phyloP scores from a whole-genome alignment of 2,329 filamentous ascomycete genomes.

The Aspergillus viridinutans region DNA sequence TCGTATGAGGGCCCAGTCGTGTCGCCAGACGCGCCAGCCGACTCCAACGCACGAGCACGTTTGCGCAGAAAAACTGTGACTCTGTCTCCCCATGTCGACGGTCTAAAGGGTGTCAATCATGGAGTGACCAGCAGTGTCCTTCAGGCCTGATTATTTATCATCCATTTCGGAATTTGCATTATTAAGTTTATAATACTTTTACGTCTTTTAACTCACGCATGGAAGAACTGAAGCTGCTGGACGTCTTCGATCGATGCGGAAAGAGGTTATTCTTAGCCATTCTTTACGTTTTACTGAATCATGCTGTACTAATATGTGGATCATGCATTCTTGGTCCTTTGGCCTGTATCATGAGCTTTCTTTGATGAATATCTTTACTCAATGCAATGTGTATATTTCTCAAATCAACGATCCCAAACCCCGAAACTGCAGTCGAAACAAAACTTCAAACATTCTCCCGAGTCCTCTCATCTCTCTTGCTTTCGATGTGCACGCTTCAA shows the following conservation, averaged over 20 bases:
- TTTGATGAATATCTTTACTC: background rate
- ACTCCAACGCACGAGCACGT: slow-evolving; percentile 25
- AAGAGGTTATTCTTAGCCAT: slow-evolving; percentile 15
- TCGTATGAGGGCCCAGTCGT: slow-evolving; percentile 25
- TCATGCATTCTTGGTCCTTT: slow-evolving; percentile 11
- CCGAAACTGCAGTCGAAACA: background rate
- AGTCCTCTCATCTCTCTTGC: background rate
- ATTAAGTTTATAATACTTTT: slow-evolving; percentile 1
- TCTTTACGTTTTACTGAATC: slow-evolving; percentile 11
- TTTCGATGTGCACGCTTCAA: background rate
- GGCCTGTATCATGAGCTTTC: slow-evolving; percentile 22
- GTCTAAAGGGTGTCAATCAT: slow-evolving; percentile 34
- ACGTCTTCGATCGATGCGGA: slow-evolving; percentile 22
- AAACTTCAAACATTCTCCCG: background rate
- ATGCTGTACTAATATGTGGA: slow-evolving; percentile 32
- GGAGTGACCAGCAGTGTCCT: slow-evolving; percentile 39
- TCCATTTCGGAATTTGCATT: background rate
- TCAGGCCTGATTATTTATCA: slow-evolving; percentile 24
- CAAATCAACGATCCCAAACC: background rate
- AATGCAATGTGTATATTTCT: background rate
- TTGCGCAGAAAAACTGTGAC: slow-evolving; percentile 34
- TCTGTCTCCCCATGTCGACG: slow-evolving; percentile 28
- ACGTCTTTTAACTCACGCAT: background rate
- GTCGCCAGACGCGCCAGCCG: slow-evolving; percentile 21
- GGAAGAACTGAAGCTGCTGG: slow-evolving; percentile 26